Base-by-base conservation (phyloP, 2,329 filamentous ascomycete genomes). In the Aspergillus ruber region DNA sequence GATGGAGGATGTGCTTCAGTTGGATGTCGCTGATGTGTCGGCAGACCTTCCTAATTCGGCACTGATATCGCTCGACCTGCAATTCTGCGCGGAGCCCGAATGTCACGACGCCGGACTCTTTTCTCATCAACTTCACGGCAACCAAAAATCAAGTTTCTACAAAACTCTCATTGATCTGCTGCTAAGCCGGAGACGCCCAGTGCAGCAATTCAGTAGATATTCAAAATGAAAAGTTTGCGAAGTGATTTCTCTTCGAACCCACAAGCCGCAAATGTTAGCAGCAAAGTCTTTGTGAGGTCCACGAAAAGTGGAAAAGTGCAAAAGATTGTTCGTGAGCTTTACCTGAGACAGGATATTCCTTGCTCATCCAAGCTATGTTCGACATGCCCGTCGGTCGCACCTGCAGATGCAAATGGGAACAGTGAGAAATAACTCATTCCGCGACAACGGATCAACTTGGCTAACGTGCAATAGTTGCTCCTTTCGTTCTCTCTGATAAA, bases 321-420 rank as follows among this genome's bases (percentile, higher is more conserved):
- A 70, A 98, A 98, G 78, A 94, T 98, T 63, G 93, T 98, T 56
- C 84, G 90, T 62, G 93, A 98, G 75, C 80, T 97, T 54, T 98
- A 98, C 71, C 78, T 98, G 52, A 83, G 93, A 68, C 88, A 91
- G 72, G 93, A 98, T 68, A 97, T 98, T 63, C 91, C 93, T 43
- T 98, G 93, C 74, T 96, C 91, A 29, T 97, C 91, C 21, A 86
- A 85, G 68, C 76, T 98, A 40, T 98, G 93, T 74, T 79, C 79
- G 52, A 72, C 71, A 61, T 98, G 93, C 68, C 77, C 87, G 40
- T 77, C 82, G 42, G 80, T 75, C 55, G 88, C 89, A 2, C 90
- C 90, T 1, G 78, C 81, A 54, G 88, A 93, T 74, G 90, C 90
- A 23, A 80, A 82, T 57, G 85, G 88, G 49, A 80, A 86, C 68